Conservation (phyloP, 1,139 yeast genomes). For the Yamadazyma jaroonii region DNA sequence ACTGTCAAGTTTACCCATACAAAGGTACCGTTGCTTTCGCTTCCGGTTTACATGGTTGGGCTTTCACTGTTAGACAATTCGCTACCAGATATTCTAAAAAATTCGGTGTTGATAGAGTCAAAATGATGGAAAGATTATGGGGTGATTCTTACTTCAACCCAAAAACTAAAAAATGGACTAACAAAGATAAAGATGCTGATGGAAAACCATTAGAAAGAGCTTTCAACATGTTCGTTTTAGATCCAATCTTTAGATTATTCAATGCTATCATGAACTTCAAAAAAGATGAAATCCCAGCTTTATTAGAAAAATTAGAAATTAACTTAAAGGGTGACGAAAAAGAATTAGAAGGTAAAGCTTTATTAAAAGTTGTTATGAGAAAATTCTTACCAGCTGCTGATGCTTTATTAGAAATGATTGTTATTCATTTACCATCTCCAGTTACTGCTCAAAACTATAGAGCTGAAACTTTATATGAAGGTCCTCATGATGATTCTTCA, state of each 20-base stretch:
- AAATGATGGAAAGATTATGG: conserved; percentile 99
- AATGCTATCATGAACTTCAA: conserved; percentile 52
- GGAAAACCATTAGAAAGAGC: conserved; percentile 98
- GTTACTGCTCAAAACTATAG: conserved; percentile 98
- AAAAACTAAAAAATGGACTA: conserved; percentile 99
- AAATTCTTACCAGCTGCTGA: conserved; percentile 99
- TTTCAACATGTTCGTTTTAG: conserved; percentile 98
- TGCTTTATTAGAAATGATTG: conserved; percentile 98
- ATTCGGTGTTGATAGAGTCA: conserved; percentile 96
- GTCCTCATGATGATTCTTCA: conserved; percentile 94
- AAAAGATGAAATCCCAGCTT: conserved; percentile 90
- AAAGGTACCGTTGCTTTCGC: conserved; percentile 99
- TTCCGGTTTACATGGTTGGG: conserved; percentile 99
- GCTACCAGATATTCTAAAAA: conserved; percentile 98
- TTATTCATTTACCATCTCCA: conserved; percentile 98
- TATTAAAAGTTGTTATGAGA: conserved; percentile 98
- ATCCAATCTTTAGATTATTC: conserved; percentile 90
- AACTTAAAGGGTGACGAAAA: conserved; percentile 88
- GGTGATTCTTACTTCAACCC: conserved; percentile 99
- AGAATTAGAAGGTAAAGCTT: conserved; percentile 98
- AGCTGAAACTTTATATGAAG: conserved; percentile 99
- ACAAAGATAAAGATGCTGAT: conserved; percentile 92
- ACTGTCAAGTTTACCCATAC: conserved; percentile 98
- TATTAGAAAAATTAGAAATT: conserved; percentile 91
- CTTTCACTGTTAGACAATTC: conserved; percentile 99